Evolutionary conservation across 768 basidiomycete genomes (phyloP), one percentile per base, ranked within the genome.

Genomic region (Neoboletus magnificus): DNA sequence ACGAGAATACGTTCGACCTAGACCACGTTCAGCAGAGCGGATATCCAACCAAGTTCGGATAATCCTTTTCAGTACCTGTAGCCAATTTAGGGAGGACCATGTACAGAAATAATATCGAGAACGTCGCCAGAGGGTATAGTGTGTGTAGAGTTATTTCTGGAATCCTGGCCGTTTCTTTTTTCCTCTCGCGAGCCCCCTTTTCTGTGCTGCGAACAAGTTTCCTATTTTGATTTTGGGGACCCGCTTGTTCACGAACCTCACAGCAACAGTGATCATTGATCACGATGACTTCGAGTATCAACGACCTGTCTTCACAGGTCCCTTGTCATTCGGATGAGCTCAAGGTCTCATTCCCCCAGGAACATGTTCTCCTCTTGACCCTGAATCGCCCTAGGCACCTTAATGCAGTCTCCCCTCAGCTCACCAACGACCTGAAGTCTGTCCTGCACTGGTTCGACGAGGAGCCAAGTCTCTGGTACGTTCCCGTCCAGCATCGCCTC

Each of bases 381-480:
- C 66, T 87, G 57, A 93, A 93, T 71, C 78, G 90, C 8, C 89
- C 90, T 0, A 75, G 77, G 50, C 68, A 78, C 7, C 79, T 90
- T 66, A 93, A 94, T 63, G 89, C 92, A 1, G 81, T 93, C 77
- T 82, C 83, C 0, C 79, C 81, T 8, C 73, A 69, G 7, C 83
- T 91, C 78, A 63, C 73, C 16, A 59, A 67, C 1, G 86, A 86
- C 67, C 66, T 91, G 27, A 70, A 76, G 36, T 57, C 48, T 1
- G 63, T 86, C 5, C 67, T 91, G 30, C 75, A 82, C 56, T 91
- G 89, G 88, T 91, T 91, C 62, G 87, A 91, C 58, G 71, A 79
- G 1, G 87, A 91, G 50, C 78, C 86, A 16, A 73, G 74, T 46
- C 70, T 91, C n/a, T 92, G 91, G 90, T 89, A 63, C 16, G 79